Percentiles rank a stretch among this genome's conserved stretches.
These are phyloP conservation scores for Globisporangium paroecandrum DNA, from an alignment of 352 stramenopile species.

Conservation along the genomic window DNA sequence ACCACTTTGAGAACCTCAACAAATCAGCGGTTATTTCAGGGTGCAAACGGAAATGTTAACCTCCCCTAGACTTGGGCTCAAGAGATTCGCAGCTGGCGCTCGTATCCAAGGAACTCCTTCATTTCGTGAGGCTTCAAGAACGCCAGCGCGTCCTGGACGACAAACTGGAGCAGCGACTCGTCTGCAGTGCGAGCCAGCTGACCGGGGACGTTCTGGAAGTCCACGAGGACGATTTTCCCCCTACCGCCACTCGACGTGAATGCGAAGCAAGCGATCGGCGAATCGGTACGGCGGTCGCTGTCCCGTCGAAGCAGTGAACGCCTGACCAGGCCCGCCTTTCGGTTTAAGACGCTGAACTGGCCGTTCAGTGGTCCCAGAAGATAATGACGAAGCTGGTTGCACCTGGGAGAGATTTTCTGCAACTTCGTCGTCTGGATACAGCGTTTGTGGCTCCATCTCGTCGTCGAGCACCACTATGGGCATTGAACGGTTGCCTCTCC, in stretches of 20 bases:
- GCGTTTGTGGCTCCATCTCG: background rate
- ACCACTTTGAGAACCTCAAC: background rate
- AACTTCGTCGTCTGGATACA: background rate
- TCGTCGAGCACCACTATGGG: constrained; percentile 12
- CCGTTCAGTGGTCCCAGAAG: background rate
- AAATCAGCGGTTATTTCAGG: background rate
- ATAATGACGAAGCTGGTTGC: background rate
- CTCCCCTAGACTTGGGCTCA: background rate
- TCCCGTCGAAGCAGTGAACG: background rate
- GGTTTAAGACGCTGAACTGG: background rate
- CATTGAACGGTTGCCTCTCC: background rate
- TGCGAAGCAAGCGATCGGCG: constrained; percentile 15
- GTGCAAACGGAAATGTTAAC: too few species aligned
- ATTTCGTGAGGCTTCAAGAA: constrained; percentile 16
- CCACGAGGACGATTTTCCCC: constrained; percentile 25
- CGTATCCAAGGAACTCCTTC: constrained; percentile 7
- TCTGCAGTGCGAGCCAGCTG: constrained; percentile 10
- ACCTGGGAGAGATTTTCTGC: background rate
- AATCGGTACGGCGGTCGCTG: constrained; percentile 10
- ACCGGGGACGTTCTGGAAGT: constrained; percentile 16
- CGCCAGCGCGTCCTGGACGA: constrained; percentile 13
- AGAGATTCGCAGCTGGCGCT: constrained; percentile 14
- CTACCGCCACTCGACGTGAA: constrained; percentile 25
- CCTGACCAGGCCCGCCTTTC: background rate
- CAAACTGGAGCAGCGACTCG: constrained; percentile 13